Base-by-base conservation (phyloP, 208 protist species). In the Porcisia deanei region DNA sequence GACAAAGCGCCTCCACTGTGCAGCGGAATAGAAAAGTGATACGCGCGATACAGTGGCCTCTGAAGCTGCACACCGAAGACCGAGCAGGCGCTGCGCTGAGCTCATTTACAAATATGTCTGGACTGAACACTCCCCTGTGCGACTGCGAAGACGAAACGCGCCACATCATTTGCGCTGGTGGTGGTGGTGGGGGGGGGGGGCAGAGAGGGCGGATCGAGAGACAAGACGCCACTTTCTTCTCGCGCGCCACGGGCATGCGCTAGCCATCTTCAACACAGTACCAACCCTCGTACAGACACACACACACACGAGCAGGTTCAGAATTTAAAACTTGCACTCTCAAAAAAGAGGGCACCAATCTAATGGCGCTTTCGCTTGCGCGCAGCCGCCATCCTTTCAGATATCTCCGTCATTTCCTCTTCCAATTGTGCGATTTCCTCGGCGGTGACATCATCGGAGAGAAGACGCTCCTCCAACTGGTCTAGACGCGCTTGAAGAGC, bases 341-440 rank as follows among this genome's bases (percentile, higher is more conserved):
- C 63, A 67, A 20, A 30, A 7, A 9, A 66, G 41, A 25, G 63
- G 22, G 41, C 47, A 12, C 5, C 34, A 57, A 16, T 5, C 47
- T 65, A 82, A 41, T 75, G 78, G 20, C 72, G 78, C 16, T 66
- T 61, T 14, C 73, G 65, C 73, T 78, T 77, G 2, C 68, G 65
- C 10, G 73, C 57, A 6, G 78, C 60, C n/a, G 58, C 71, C 73
- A 85, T 81, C 64, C 82, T 83, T 34, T 70, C 80, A 12, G 86
- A 84, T 39, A 97, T 76, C 49, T 93, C 89, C 55, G 86, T 88
- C 78, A 97, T 92, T 77, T 94, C 87, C 66, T 92, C 83, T 71
- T 94, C 89, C 25, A 97, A 75, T 39, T 81, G 83, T 37, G 81
- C 69, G 4, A 97, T 86, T 75, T 97, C 89, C 63, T 95, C 91